phyloP scores from a whole-genome alignment of 164 flowering plant species.

The Chimonanthus praecox region DNA sequence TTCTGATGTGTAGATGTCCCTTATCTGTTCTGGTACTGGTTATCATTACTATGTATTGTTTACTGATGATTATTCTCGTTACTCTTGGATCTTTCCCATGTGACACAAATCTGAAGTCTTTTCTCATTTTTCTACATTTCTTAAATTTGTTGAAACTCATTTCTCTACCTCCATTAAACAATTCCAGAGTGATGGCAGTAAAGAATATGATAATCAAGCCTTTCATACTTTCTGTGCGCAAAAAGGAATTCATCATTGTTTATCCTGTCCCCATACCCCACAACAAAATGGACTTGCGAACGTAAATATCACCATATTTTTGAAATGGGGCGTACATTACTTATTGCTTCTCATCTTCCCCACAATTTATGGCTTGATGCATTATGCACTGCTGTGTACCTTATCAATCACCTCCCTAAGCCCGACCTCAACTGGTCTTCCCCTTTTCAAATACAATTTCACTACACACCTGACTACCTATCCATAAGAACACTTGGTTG shows the following conservation, averaged over 20 bases:
- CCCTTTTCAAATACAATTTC: no score
- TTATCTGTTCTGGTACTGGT: background rate
- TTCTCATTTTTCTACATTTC: background rate
- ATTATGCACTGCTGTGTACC: background rate
- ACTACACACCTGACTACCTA: no score
- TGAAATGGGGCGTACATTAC: background rate
- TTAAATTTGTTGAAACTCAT: background rate
- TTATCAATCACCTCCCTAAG: background rate
- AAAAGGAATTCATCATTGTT: background rate
- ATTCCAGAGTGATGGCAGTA: background rate
- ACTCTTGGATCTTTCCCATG: background rate
- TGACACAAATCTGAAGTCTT: background rate
- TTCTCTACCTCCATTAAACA: background rate
- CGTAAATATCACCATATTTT: background rate
- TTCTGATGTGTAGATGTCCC: background rate
- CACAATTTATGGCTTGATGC: background rate
- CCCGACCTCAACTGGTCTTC: no score
- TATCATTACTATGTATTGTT: background rate
- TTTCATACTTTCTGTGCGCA: background rate
- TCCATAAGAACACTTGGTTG: background rate
- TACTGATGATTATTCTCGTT: background rate
- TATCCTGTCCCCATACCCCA: background rate
- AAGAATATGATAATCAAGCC: background rate
- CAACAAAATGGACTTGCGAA: background rate
- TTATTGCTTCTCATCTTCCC: background rate